Evolutionary conservation across 2,329 filamentous ascomycete species (phyloP).

Genomic region (Nemania serpens): DNA sequence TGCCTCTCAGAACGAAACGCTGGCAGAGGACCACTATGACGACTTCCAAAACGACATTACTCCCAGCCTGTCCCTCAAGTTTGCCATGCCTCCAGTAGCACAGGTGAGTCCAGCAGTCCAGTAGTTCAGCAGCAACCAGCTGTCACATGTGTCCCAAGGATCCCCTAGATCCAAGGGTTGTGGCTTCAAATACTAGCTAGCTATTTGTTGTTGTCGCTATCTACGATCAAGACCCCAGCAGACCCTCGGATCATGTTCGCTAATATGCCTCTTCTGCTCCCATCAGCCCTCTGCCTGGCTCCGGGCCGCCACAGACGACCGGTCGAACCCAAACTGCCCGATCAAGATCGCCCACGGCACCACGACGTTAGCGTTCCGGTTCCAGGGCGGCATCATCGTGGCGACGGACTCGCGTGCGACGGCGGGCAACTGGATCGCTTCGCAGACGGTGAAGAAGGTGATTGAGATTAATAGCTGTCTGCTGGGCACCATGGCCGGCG

Average conservation of each 20-base stretch:
- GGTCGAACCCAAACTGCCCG: constrained; percentile 92
- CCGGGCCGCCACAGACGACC: constrained; percentile 95
- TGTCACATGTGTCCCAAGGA: too few relatives aligned
- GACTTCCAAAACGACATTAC: constrained; percentile 71
- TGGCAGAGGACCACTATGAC: constrained; percentile 73
- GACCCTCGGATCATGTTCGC: too few relatives aligned
- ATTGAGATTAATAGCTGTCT: constrained; percentile 97
- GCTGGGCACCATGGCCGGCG: constrained; percentile 96
- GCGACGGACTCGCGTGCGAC: constrained; percentile 97
- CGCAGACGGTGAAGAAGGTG: constrained; percentile 99
- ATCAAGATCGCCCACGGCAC: constrained; percentile 99
- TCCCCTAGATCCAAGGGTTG: not conserved
- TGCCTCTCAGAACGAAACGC: constrained; percentile 72
- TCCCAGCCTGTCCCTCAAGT: constrained; percentile 85
- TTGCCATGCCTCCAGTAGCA: constrained; percentile 90
- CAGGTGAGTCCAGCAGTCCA: constrained; percentile 63
- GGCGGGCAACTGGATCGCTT: constrained; percentile 98
- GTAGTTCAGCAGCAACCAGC: too few relatives aligned
- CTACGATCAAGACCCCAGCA: not conserved
- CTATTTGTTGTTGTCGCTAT: not conserved
- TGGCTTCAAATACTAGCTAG: not conserved
- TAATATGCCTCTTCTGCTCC: constrained; percentile 2
- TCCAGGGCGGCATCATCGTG: constrained; percentile 97
- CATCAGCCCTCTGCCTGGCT: constrained; percentile 86
- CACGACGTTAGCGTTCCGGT: constrained; percentile 96